Evolutionary conservation across 345 rosid genomes (phyloP), one percentile per base, ranked within the genome.

Genomic region (Hibiscus trionum): DNA sequence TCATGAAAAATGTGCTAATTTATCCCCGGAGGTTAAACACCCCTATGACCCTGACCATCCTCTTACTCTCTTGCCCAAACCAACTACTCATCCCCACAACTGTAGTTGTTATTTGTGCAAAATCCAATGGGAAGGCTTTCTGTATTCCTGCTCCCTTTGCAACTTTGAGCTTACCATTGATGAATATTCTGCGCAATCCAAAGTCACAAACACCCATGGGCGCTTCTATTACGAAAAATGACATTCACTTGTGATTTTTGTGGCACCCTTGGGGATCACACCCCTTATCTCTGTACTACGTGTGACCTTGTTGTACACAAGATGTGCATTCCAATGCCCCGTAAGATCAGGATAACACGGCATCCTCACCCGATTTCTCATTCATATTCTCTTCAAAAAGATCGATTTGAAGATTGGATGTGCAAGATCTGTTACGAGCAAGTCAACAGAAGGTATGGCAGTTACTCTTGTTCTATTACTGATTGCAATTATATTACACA

Each of bases 201-300:
- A 42, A 42, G 53, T 21, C 53, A 65, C 42, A 9, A 65, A 21
- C 52, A 19, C 1, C 52, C 17, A 5, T 65, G 47, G 47, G 39
- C 3, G 24, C 69, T 19, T 64, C 0, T 61, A 16, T 31, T 2
- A 1, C 3, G 14, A 31, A 17, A 12, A 61, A 61, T 79, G 72
- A 21, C 58, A 0, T 76, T 73, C 5, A 21, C 46, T 31, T 80
- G 79, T 39, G 72, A 80, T 70, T 79, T 63, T 19, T 80, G 82
- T 49, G 80, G 80, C 10, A 53, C 0, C 0, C 4, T 21, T 35
- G 80, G 80, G 0, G 63, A 69, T 10, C 52, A n/a, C 15, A 3
- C 52, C 27, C 82, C 82, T 3, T 76, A 73, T 58, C 1, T 70
- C 0, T 73, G 56, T 15, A 12, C 29, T 59, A 15, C 9, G 3